phyloP scores from a whole-genome alignment of 106 monocot genomes.

The Dendrobium chrysotoxum region DNA sequence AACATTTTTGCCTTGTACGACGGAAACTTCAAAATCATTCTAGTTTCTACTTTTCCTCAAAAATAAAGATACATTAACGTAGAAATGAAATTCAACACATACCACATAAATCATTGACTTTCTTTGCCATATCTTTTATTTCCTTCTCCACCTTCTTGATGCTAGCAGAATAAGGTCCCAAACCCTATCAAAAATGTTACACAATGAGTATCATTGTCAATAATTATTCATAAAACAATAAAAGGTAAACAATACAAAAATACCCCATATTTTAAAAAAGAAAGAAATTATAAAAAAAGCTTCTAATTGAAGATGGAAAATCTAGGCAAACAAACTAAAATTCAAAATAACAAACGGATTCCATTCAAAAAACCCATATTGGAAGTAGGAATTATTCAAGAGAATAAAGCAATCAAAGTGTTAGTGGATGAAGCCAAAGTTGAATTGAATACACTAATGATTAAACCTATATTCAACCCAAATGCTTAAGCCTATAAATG shows the following conservation, averaged over 20 bases:
- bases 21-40: background rate
- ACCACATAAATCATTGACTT: slow-evolving; percentile 94
- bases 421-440: background rate
- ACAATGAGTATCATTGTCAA: background rate
- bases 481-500: background rate
- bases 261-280: background rate
- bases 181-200: slow-evolving; percentile 41
- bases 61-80: background rate
- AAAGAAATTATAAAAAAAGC: background rate
- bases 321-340: background rate
- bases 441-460: background rate
- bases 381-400: background rate
- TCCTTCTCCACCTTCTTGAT: slow-evolving; percentile 92
- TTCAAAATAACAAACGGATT: background rate
- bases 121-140: slow-evolving; percentile 91
- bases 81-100: background rate
- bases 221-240: background rate
- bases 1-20: background rate
- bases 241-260: background rate
- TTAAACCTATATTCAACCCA: background rate
- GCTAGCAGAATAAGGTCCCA: slow-evolving; percentile 83
- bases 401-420: background rate
- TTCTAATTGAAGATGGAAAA: background rate
- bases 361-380: background rate
- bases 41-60: background rate